Evolutionary conservation across 2,329 filamentous ascomycete genomes (phyloP), one percentile per base, ranked within the genome.

Genomic region (Diaporthe longicolla): DNA sequence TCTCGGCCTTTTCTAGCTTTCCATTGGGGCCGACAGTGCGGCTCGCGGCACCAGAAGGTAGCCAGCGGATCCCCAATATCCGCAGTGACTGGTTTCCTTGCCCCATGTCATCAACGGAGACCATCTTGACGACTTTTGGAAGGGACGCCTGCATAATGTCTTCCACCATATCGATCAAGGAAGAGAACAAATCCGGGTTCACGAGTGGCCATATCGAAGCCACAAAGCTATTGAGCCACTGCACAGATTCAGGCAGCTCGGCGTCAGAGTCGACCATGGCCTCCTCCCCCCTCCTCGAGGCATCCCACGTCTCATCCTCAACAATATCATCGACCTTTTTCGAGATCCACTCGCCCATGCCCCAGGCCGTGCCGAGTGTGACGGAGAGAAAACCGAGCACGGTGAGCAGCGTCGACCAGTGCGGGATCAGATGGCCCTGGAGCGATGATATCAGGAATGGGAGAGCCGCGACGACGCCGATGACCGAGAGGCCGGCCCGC

Each of bases 61-160:
- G 84, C 91, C 93, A 94, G 68, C 91, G 87, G 50, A 95, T 84
- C 4, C 93, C 93, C 1, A 95, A 86, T 72, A 95, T 92, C 1
- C 93, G 89, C 50, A 95, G 79, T 0, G 91, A 87, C 78, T 94
- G 93, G 74, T 90, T 94, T 10, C 93, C 93, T 81, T 95, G 93
- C 0, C 93, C 93, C 73, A 95, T 89, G 76, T 95, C 93, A 65
- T 94, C 92, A 10, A 94, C 90, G 70, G 91, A 92, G 57, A 94
- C 91, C 93, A 94, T 94, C 63, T 93, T 89, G 43, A 94, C 87
- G 48, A 93, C 32, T 73, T 88, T 90, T 0, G 93, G 92, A 24
- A 94, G 83, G 11, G 91, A 93, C 3, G 93, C 93, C 82, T 95
- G 93, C 93, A 95, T 95, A 63, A 95, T 91, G 80, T 95, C 93